These are phyloP conservation scores for Fusarium cyanostomum DNA, from an alignment of 2,329 filamentous ascomycete species.

Conservation along the genomic window DNA sequence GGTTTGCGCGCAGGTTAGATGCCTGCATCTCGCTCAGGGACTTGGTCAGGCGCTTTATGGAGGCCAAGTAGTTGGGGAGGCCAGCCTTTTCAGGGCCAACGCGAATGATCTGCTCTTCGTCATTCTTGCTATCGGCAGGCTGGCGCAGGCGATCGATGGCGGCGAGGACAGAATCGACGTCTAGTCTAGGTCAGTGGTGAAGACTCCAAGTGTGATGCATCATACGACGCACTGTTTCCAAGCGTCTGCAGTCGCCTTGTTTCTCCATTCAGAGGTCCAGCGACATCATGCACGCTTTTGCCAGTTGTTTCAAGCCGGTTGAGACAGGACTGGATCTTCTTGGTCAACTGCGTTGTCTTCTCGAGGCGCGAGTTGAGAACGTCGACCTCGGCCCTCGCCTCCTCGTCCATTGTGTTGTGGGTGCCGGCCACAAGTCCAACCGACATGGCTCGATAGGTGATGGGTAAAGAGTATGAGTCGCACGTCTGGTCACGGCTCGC, in stretches of 20 bases:
- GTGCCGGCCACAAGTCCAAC: conserved; percentile 58
- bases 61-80: conserved; percentile 84
- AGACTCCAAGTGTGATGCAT: not conserved
- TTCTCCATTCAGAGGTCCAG: conserved; percentile 91
- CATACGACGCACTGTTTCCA: conserved; percentile 69
- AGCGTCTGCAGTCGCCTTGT: conserved; percentile 90
- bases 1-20: conserved; percentile 92
- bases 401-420: conserved; percentile 67
- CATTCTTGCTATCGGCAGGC: conserved; percentile 90
- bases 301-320: conserved; percentile 86
- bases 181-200: conserved; percentile 52
- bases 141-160: conserved; percentile 90
- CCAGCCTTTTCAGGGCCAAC: conserved; percentile 86
- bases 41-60: conserved; percentile 87
- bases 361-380: conserved; percentile 79
- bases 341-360: conserved; percentile 92
- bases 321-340: conserved; percentile 92
- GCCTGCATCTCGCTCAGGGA: conserved; percentile 85
- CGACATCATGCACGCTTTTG: conserved; percentile 89
- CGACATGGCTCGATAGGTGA: conserved; percentile 53
- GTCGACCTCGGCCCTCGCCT: conserved; percentile 75
- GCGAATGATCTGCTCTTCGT: conserved; percentile 91
- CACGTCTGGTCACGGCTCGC: not conserved
- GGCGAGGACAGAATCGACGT: conserved; percentile 85
- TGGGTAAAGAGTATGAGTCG: not conserved